Conservation (phyloP, 257 asterid species). For the Lithospermum erythrorhizon region DNA sequence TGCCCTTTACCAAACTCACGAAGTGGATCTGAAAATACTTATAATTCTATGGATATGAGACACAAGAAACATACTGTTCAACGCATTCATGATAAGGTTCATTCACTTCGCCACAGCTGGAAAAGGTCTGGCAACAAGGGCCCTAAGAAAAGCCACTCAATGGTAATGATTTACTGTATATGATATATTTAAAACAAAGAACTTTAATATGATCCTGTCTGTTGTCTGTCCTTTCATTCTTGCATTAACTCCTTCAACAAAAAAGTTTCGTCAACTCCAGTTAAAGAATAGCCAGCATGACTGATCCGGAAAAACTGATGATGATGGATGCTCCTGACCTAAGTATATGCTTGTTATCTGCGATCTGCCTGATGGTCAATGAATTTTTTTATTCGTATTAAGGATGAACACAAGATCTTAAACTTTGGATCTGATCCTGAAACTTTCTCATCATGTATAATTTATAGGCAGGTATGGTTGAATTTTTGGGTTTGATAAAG, state of each 20-base stretch:
- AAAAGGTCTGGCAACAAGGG: conserved; percentile 44
- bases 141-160: conserved; percentile 46
- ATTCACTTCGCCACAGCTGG: conserved; percentile 79
- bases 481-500: conserved; percentile 76
- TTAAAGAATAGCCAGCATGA: no score
- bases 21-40: conserved; percentile 22
- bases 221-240: not conserved
- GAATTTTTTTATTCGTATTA: not conserved
- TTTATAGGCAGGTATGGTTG: conserved; percentile 90
- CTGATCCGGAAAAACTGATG: no score
- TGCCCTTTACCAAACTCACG: conserved; percentile 31
- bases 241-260: no score
- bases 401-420: not conserved
- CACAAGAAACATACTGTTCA: conserved; percentile 43
- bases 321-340: not conserved
- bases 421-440: not conserved
- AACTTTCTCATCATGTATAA: conserved; percentile 1
- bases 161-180: conserved; percentile 34
- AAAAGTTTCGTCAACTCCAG: no score
- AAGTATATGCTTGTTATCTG: not conserved
- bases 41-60: conserved; percentile 32
- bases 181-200: not conserved
- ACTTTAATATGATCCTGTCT: not conserved
- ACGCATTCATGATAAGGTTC: conserved; percentile 58
- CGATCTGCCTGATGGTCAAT: not conserved